Base-by-base conservation (phyloP, 352 stramenopile genomes). In the Globisporangium spiculum region DNA sequence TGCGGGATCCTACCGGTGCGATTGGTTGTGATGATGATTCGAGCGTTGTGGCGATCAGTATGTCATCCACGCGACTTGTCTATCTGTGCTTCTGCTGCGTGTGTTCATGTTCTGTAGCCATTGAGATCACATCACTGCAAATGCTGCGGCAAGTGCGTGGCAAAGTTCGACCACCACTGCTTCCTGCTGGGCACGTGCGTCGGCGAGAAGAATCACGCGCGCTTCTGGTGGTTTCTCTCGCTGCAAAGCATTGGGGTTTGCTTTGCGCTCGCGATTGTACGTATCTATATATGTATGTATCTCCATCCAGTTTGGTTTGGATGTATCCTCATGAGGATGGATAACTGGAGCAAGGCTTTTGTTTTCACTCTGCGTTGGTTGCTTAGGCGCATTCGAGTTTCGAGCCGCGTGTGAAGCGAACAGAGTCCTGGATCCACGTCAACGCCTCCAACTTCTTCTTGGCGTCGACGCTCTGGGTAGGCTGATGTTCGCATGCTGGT, bases 81-180 rank as follows among this genome's bases (percentile, higher is more conserved):
- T 30, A 18, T 27, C 7, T 20, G 3, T 63, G 6, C 10, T 60
- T 36, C 7, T 36, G 32, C 32, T 36, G 32, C 32, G 32, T 9
- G 32, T 48, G 46, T 5, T 69, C 8, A 34, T 66, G 6, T 44
- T n/a, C 5, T 56, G 34, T n/a, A 82, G 71, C 93, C 91, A 3
- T 69, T 98, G 27, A 86, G 94, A 6, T 79, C 90, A 0, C 90
- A 97, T 60, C 93, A 98, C 69, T 98, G 92, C 77, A 71, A 72
- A 14, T 70, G 69, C 27, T 98, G 91, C 67, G 73, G 85, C 56
- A 54, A 57, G 22, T 98, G 90, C 73, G 88, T 98, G 22, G 86
- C 89, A 8, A 97, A 78, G 1, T 98, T 98, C 72, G 92, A 98
- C 73, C 94, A 98, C 74, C 93, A 97, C 75, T 98, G 94, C 74